phyloP scores from a whole-genome alignment of 257 asterid genomes.

The Ocimum tenuiflorum region DNA sequence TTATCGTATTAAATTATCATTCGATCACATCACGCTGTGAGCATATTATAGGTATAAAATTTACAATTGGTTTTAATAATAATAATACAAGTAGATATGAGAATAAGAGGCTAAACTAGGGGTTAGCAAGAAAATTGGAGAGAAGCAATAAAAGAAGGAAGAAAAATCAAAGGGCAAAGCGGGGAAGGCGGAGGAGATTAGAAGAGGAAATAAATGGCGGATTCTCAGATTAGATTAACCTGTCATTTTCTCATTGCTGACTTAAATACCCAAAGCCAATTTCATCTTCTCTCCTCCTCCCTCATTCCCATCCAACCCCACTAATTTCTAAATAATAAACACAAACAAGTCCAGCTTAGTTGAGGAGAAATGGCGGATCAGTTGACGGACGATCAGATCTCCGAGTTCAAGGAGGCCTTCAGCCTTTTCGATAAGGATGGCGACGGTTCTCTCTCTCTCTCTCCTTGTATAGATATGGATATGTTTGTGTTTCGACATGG shows the following conservation, averaged over 20 bases:
- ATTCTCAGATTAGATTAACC: not conserved
- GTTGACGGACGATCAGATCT: constrained; percentile 52
- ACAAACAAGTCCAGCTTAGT: not conserved
- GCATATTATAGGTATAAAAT: no score
- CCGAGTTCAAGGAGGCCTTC: constrained; percentile 54
- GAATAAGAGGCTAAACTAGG: not conserved
- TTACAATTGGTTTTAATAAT: no score
- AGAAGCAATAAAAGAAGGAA: not conserved
- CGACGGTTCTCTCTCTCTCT: constrained; percentile 35
- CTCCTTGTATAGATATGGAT: not conserved
- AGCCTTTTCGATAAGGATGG: constrained; percentile 54
- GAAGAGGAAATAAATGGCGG: not conserved
- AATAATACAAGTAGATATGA: no score
- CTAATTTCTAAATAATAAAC: not conserved
- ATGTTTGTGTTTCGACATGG: not conserved
- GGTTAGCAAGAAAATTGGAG: not conserved
- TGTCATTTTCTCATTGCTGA: constrained; percentile 12
- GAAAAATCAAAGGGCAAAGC: constrained; percentile 31
- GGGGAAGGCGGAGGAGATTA: constrained; percentile 25
- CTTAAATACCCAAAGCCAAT: constrained; percentile 9
- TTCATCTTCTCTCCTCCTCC: constrained; percentile 7
- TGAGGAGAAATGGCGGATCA: constrained; percentile 44
- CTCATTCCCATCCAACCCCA: constrained; percentile 9
- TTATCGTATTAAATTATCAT: no score
- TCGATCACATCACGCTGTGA: no score